These are phyloP conservation scores for Ceratocystis harringtonii DNA, from an alignment of 2,329 filamentous ascomycete species.

Conservation along the genomic window DNA sequence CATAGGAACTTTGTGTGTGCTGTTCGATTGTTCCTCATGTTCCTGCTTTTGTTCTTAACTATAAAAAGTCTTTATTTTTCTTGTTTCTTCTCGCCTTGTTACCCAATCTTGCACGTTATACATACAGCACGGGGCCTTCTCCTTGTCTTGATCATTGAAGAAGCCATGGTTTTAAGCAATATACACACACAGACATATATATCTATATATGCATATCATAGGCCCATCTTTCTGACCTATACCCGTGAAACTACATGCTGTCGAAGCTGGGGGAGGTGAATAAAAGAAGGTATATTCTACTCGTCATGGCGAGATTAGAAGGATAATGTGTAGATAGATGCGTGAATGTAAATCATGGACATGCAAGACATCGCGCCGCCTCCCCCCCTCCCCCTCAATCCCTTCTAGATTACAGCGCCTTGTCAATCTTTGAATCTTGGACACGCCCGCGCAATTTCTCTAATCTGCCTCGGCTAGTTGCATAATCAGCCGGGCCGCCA, in stretches of 20 bases:
- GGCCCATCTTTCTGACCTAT: too few species aligned
- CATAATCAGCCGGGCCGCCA: slow-evolving; percentile 82
- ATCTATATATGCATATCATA: too few species aligned
- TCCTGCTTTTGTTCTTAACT: not conserved
- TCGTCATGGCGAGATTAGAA: too few species aligned
- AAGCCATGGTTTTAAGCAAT: too few species aligned
- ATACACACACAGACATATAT: too few species aligned
- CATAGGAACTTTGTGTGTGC: not conserved
- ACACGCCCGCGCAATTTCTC: not conserved
- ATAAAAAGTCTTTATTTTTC: not conserved
- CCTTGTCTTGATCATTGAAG: not conserved
- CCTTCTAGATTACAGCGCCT: too few species aligned
- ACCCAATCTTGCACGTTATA: not conserved
- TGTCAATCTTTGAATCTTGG: not conserved
- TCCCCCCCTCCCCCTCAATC: too few species aligned
- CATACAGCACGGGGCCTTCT: not conserved
- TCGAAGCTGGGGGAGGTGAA: too few species aligned
- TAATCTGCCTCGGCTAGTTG: slow-evolving; percentile 72
- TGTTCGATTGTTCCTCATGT: not conserved
- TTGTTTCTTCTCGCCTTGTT: not conserved
- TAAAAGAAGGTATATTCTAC: too few species aligned
- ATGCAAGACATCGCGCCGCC: not conserved
- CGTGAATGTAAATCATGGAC: too few species aligned
- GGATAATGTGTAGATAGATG: too few species aligned
- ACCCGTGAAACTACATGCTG: too few species aligned